Percentiles rank a stretch among this genome's conserved stretches.
phyloP scores from a whole-genome alignment of 331 rosid genomes.

The Acacia pycnantha region DNA sequence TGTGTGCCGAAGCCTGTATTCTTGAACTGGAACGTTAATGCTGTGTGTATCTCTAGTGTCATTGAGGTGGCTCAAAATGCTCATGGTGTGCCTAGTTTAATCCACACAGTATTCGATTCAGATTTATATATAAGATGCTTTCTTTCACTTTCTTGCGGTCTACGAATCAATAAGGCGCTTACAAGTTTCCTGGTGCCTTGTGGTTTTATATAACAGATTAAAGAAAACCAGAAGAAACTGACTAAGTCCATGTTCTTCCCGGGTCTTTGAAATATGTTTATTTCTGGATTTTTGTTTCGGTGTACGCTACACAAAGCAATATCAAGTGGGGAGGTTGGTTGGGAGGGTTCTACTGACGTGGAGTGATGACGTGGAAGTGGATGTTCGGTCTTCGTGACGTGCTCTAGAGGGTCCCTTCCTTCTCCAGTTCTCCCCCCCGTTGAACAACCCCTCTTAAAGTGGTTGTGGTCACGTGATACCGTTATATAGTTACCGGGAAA shows the following conservation, averaged over 20 bases:
- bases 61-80: conserved; percentile 18
- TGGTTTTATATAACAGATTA: neutral
- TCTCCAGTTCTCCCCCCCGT: neutral
- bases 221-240: conserved; percentile 23
- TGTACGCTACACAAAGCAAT: neutral
- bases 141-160: conserved; percentile 37
- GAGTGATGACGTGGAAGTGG: conserved; percentile 34
- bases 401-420: neutral
- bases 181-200: conserved; percentile 16
- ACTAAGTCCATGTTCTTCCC: conserved; percentile 20
- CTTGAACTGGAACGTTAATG: conserved; percentile 29
- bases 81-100: conserved; percentile 11
- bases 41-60: conserved; percentile 4
- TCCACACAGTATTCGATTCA: neutral
- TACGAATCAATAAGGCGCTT: conserved; percentile 1
- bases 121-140: conserved; percentile 15
- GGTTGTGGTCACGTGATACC: conserved; percentile 23
- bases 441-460: neutral
- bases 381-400: conserved; percentile 2
- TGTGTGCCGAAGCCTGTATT: conserved; percentile 33
- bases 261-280: neutral
- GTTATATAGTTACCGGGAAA: conserved; percentile 18
- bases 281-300: neutral
- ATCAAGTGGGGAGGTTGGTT: neutral
- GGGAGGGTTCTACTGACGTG: conserved; percentile 25